Base-by-base conservation (phyloP, 192 early-diverging fungal genomes). In the Thamnidium elegans region DNA sequence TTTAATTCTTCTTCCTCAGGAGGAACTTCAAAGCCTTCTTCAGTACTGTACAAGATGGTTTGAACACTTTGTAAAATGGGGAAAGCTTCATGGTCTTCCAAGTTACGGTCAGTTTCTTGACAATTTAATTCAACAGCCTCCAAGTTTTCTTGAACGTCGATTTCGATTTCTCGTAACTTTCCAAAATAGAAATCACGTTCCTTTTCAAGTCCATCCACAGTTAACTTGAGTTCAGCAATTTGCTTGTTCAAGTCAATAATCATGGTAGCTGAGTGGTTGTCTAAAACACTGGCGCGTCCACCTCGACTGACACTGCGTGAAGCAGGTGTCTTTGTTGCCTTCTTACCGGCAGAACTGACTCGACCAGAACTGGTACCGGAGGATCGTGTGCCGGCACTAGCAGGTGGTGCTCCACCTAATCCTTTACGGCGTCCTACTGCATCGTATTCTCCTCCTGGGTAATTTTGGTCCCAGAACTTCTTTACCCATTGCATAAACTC, bases 401-500 rank as follows among this genome's bases (percentile, higher is more conserved):
- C 19, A 17, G 30, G 51, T 15, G 56, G 21, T 34, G 58, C n/a
- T 9, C 23, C 58, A 32, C 47, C 19, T 34, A 19, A n/a, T 23
- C 39, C 42, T 21, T 70, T 54, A 45, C 92, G 81, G 21, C 94
- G 79, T 9, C 73, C 87, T 2, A 84, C 62, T 4, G 92, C 90
- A 70, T 95, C 91, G 72, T 95, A 98, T 20, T 59, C 61, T 19
- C 85, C 86, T 20, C 88, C 88, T 9, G 91, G 86, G 72, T 81
- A 90, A 69, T 92, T 88, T 21, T 80, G 77, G 67, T 98, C 93
- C 94, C 93, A 95, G 75, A 83, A 94, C 56, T 85, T 87, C 68
- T 92, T 96, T 66, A 94, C 63, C 92, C 94, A 98, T 71, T 98
- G 96, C 67, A 96, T 68, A 71, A 98, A 95, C 85, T 96, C 94